Evolutionary conservation across 78 protist species (phyloP), one percentile per base, ranked within the genome.

Genomic region (Bodo saltans): DNA sequence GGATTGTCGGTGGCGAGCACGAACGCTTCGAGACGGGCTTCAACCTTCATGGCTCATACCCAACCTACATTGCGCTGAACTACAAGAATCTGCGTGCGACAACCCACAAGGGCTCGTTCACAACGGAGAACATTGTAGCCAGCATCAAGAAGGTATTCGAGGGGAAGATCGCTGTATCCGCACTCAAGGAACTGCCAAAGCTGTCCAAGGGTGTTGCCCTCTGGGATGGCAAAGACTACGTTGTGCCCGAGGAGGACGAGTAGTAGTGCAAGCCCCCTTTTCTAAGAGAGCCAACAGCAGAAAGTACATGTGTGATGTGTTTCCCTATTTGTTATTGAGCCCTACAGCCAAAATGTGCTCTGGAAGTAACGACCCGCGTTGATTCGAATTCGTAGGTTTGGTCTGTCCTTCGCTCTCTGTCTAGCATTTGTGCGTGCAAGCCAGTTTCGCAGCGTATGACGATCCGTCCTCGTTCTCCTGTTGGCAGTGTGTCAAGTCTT

Each of bases 181-280:
- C 34, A 23, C 26, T 67, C 42, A 30, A 42, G 37, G 60, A 17
- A 11, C 73, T 79, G 52, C 68, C 1, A 30, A 79, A 1, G 67
- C 3, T 68, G 60, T 3, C 25, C 42, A 3, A 3, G 42, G 35
- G 34, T 1, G 35, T 30, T 25, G 81, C 38, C 27, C 67, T 12
- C 37, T 79, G 84, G 84, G 84, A 79, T 39, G 84, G 84, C 41
- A 79, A 79, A 41, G 84, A 79, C 84, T 42, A 52, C 69, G 68
- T 41, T n/a, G 21, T 23, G 26, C 60, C 71, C 17, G 72, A 0
- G 0, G 84, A 79, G 28, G 72, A 79, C 28, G 81, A 76, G 27
- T 33, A 47, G n/a, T n/a, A n/a, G n/a, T n/a, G n/a, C n/a, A n/a
- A n/a, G n/a, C n/a, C n/a, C n/a, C n/a, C n/a, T n/a, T n/a, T n/a